These are phyloP conservation scores for Clavispora asparagi DNA, from an alignment of 805 yeast species.

Conservation along the genomic window DNA sequence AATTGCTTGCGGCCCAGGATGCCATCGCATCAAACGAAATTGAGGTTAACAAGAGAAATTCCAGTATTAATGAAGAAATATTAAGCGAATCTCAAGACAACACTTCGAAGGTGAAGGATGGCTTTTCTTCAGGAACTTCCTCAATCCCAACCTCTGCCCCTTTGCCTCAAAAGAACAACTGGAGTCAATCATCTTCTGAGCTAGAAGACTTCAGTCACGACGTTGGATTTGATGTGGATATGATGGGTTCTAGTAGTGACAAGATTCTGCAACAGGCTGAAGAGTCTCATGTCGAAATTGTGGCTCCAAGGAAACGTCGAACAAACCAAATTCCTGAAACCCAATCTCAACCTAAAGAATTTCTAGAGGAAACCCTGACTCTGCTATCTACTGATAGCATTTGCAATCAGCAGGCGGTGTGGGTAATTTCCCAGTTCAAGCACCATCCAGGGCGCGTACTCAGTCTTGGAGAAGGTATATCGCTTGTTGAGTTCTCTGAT, in stretches of 20 bases:
- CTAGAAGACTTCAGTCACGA: constrained; percentile 19
- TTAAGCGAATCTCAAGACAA: neutral
- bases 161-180: neutral
- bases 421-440: constrained; percentile 48
- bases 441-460: constrained; percentile 47
- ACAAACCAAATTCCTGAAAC: constrained; percentile 1
- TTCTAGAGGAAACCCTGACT: constrained; percentile 10
- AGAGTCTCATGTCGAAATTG: constrained; percentile 1
- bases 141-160: neutral
- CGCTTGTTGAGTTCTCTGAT: constrained; percentile 36
- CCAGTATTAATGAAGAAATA: neutral
- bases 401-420: constrained; percentile 33
- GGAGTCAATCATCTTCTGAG: constrained; percentile 15
- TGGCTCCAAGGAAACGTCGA: constrained; percentile 6
- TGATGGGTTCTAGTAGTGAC: neutral
- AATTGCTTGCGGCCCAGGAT: neutral
- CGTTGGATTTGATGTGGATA: constrained; percentile 5
- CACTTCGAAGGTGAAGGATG: neutral
- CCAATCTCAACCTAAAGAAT: neutral
- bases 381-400: constrained; percentile 9
- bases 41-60: neutral
- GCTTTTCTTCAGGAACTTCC: neutral
- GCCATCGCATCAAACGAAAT: neutral
- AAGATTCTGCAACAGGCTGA: neutral
- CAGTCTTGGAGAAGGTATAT: constrained; percentile 17